Base-by-base conservation (phyloP, 1,284 basidiomycete species). In the Apiotrichum siamense region DNA sequence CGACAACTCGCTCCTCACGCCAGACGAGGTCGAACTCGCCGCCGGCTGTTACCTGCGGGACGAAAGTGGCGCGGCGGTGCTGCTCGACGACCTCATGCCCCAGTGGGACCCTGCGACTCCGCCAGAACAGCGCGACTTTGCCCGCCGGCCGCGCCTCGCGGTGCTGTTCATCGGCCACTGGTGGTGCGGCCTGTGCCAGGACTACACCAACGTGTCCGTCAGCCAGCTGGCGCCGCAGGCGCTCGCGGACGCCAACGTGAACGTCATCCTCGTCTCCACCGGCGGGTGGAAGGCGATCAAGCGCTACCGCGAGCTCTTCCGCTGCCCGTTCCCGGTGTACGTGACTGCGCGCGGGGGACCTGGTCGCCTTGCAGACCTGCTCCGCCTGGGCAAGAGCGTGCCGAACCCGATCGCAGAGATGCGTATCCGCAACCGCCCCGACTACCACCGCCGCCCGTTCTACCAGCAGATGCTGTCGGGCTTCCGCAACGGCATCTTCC, bases 111-210 rank as follows among this genome's bases (percentile, higher is more conserved):
- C 33, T 12, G 11, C 33, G 7, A 18, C 18, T 17, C 33, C 33
- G 15, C 7, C 18, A 18, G 13, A 35, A 3, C 11, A 17, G 7
- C 33, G 33, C 4, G 33, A 35, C 11, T n/a, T 17, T n/a, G 11
- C 33, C 33, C 13, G 11, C 33, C 37, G 37, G 20, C 37, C 47
- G 4, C 47, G 47, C 4, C 67, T 66, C 10, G 67, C 71, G 12
- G 57, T 72, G 7, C 69, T 74, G 55, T 74, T 70, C 47, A 67
- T 72, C 26, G 57, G 72, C 0, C 57, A 67, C 50, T 73, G 72
- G 59, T 73, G 70, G 69, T 74, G 72, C 52, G 71, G 71, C 13
- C 66, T 70, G 53, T 73, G 70, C 43, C 72, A 74, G 50, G 70
- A 75, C 42, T 75, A 68, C 44, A 69, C 66, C 4, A 60, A 69